Evolutionary conservation across 441 rosid genomes (phyloP).

Genomic region (Manihot esculenta): DNA sequence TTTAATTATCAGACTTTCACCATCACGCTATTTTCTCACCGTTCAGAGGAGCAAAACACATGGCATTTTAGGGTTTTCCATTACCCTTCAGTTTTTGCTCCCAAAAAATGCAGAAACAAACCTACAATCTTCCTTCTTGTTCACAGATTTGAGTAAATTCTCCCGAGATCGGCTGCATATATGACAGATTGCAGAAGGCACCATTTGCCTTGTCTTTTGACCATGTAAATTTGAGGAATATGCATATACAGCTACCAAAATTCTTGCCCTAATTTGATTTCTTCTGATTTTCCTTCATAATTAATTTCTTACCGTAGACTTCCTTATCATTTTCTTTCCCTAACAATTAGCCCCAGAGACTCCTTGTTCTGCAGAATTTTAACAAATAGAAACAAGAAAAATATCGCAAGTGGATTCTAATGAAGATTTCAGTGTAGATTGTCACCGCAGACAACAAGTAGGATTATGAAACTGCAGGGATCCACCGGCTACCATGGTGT

Average conservation of each 20-base stretch:
- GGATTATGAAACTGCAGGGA: conserved; percentile 12
- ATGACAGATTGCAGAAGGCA: not conserved
- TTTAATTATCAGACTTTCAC: not conserved
- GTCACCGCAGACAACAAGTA: not conserved
- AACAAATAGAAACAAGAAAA: not conserved
- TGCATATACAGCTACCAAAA: not conserved
- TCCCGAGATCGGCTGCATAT: not conserved
- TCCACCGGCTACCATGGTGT: conserved; percentile 14
- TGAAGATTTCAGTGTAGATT: not conserved
- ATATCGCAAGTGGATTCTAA: not conserved
- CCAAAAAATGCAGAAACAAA: not conserved
- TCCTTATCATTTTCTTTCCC: not conserved
- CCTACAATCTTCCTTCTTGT: not conserved
- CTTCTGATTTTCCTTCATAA: not conserved
- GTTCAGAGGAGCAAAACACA: not conserved
- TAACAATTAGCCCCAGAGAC: not conserved
- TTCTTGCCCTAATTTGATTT: conserved; percentile 1
- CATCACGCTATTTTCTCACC: not conserved
- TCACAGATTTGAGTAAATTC: not conserved
- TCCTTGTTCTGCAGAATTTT: not conserved
- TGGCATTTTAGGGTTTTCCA: conserved; percentile 12
- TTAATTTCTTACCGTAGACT: not conserved
- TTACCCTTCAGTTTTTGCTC: not conserved
- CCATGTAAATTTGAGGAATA: not conserved
- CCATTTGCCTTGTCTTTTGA: not conserved